These are phyloP conservation scores for Durusdinium trenchii DNA, from an alignment of 73 alveolate genomes.

Conservation along the genomic window DNA sequence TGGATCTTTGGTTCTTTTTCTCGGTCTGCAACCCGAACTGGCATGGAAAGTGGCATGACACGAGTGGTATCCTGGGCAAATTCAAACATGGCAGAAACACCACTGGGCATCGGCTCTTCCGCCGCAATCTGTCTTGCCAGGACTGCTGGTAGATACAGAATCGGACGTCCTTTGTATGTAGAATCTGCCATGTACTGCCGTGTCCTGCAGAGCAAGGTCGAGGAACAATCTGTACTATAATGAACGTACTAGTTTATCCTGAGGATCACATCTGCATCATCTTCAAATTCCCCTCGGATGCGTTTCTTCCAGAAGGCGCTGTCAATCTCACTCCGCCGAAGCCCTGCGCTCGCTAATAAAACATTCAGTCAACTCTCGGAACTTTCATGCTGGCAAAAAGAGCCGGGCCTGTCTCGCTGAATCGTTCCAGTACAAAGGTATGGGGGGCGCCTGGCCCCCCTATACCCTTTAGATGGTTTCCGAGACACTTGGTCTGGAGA, in stretches of 20 bases:
- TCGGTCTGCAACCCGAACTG: too few relatives aligned
- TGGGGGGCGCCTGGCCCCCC: constrained; percentile 36
- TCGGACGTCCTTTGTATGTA: not conserved
- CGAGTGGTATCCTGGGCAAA: too few relatives aligned
- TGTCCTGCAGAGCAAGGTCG: not conserved
- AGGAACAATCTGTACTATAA: not conserved
- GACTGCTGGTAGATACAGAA: not conserved
- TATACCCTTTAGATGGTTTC: not conserved
- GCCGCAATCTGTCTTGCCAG: not conserved
- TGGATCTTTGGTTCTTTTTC: too few relatives aligned
- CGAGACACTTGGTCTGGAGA: too few relatives aligned
- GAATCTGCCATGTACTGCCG: not conserved
- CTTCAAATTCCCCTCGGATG: too few relatives aligned
- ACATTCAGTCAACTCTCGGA: too few relatives aligned
- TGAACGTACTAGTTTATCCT: too few relatives aligned
- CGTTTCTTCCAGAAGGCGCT: not conserved
- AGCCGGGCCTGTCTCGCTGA: not conserved
- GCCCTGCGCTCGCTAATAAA: not conserved
- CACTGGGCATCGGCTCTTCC: not conserved
- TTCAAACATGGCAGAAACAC: too few relatives aligned
- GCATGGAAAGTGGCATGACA: too few relatives aligned
- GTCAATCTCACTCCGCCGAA: not conserved
- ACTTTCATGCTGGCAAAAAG: not conserved
- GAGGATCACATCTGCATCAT: not conserved
- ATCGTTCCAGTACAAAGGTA: not conserved